Evolutionary conservation across 495 filamentous ascomycete species (phyloP).

Genomic region (Aspergillus avenaceus): DNA sequence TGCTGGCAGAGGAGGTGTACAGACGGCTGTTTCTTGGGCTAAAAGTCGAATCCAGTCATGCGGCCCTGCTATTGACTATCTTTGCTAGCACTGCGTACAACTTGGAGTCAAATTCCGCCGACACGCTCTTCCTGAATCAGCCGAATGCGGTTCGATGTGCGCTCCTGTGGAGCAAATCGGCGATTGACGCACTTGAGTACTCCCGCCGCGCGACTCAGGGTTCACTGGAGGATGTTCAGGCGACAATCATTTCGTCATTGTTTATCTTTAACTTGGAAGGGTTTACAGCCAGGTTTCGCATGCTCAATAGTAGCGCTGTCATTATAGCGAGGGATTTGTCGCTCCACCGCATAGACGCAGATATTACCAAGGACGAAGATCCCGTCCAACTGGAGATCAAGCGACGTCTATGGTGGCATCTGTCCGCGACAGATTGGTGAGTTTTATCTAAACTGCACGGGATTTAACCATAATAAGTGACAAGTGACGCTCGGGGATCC

Average conservation of each 20-base stretch:
- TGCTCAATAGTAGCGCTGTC: neutral
- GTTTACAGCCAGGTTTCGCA: neutral
- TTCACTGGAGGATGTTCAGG: neutral
- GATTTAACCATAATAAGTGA: neutral
- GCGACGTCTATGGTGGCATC: neutral
- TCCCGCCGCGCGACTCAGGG: neutral
- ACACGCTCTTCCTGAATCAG: neutral
- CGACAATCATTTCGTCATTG: neutral
- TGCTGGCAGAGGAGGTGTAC: neutral
- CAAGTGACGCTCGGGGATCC: neutral
- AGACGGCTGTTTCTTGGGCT: neutral
- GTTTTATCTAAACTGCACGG: too few species aligned
- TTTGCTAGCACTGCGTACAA: neutral
- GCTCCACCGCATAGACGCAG: neutral
- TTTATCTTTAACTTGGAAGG: neutral
- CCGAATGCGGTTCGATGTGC: neutral
- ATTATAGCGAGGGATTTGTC: neutral
- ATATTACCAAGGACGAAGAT: neutral
- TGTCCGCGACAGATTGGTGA: neutral
- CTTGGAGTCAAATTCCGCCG: neutral
- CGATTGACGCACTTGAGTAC: neutral
- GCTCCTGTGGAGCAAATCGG: neutral
- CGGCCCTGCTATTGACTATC: neutral
- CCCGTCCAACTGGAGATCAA: neutral
- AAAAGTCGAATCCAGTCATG: neutral